Conservation (phyloP, 441 rosid species). For the Hura crepitans region DNA sequence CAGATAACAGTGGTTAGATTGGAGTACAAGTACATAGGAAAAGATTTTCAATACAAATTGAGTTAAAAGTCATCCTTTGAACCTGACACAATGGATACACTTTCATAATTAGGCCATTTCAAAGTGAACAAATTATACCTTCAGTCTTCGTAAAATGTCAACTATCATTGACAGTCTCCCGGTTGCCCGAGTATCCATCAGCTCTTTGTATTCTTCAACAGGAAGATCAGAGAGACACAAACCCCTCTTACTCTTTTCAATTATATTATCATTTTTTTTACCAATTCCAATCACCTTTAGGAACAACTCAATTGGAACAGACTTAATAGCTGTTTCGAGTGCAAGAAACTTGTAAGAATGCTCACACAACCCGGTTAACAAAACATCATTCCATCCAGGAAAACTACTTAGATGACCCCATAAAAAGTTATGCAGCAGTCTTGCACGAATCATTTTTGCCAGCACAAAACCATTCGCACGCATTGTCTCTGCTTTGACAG, state of each 20-base stretch:
- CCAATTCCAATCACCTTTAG: slow-evolving; percentile 79
- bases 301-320: slow-evolving; percentile 82
- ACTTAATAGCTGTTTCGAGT: slow-evolving; percentile 70
- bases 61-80: background rate
- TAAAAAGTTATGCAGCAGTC: slow-evolving; percentile 75
- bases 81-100: background rate
- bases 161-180: slow-evolving; percentile 74
- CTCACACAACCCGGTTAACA: slow-evolving; percentile 35
- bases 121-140: slow-evolving; percentile 47
- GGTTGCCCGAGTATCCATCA: slow-evolving; percentile 80
- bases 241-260: slow-evolving; percentile 71
- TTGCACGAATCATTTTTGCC: slow-evolving; percentile 93
- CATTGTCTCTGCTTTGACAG: slow-evolving; percentile 66
- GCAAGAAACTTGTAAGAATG: slow-evolving; percentile 53
- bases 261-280: slow-evolving; percentile 61
- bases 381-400: slow-evolving; percentile 50
- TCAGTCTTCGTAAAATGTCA: slow-evolving; percentile 77
- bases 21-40: background rate
- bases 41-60: background rate
- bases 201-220: slow-evolving; percentile 56
- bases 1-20: background rate
- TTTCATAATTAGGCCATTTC: slow-evolving; percentile 14
- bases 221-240: slow-evolving; percentile 74
- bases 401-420: slow-evolving; percentile 64
- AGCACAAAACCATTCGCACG: slow-evolving; percentile 90